Percentiles rank a stretch among this genome's conserved stretches.
Evolutionary conservation across 257 asterid species (phyloP).

Genomic region (Nicotiana obtusifolia): DNA sequence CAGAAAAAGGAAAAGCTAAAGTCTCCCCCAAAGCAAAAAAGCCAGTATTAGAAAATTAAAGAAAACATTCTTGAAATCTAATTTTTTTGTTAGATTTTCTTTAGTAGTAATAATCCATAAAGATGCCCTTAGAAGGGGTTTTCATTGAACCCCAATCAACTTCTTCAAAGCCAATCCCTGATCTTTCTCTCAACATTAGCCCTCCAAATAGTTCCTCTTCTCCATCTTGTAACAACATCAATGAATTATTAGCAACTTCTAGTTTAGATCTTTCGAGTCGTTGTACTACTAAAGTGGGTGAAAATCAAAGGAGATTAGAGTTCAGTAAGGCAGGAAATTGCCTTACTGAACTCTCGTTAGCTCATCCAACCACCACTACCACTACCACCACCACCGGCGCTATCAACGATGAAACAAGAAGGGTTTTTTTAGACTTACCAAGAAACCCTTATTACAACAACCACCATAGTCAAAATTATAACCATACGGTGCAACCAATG

Average conservation of each 20-base stretch:
- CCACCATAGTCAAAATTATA: slow-evolving; percentile 5
- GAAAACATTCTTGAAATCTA: slow-evolving; percentile 3
- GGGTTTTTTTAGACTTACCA: slow-evolving; percentile 11
- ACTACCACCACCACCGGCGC: neutral
- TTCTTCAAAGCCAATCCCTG: slow-evolving; percentile 38
- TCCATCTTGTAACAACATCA: neutral
- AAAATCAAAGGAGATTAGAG: neutral
- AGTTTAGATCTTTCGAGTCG: slow-evolving; percentile 26
- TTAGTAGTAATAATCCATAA: slow-evolving; percentile 11
- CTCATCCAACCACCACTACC: slow-evolving; percentile 33
- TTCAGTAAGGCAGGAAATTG: neutral
- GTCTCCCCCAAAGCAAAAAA: neutral
- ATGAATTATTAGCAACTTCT: neutral
- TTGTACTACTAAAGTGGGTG: neutral
- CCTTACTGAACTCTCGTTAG: slow-evolving; percentile 57
- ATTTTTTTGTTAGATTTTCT: neutral
- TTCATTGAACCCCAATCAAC: slow-evolving; percentile 40
- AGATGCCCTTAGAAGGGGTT: slow-evolving; percentile 68
- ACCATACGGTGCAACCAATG: slow-evolving; percentile 14
- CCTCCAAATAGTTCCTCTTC: slow-evolving; percentile 55
- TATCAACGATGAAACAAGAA: neutral
- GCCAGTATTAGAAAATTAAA: neutral
- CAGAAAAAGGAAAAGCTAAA: neutral
- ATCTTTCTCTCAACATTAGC: slow-evolving; percentile 83
- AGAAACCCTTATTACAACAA: slow-evolving; percentile 48